A percentile compares a stretch with the other conserved stretches of the same genome.
Evolutionary conservation across 164 flowering plant genomes (phyloP).

Genomic region (Chimonanthus praecox): DNA sequence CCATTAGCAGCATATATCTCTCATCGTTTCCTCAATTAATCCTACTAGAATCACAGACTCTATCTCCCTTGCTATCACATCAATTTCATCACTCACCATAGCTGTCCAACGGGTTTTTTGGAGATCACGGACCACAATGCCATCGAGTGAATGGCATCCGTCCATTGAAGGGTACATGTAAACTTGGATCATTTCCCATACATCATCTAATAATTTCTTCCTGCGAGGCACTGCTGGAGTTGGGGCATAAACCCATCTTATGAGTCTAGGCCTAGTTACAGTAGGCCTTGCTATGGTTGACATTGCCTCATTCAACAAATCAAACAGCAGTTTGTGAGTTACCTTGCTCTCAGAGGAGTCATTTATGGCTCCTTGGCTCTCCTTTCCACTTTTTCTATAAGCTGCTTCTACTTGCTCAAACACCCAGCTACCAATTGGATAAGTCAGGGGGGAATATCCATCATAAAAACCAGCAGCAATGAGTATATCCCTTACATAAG

Average conservation of each 20-base stretch:
- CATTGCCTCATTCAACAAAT: slow-evolving; percentile 66
- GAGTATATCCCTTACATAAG: slow-evolving; percentile 66
- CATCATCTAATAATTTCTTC: slow-evolving; percentile 42
- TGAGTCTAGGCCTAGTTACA: slow-evolving; percentile 31
- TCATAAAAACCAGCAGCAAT: slow-evolving; percentile 70
- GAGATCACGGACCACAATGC: slow-evolving; percentile 44
- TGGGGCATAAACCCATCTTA: slow-evolving; percentile 24
- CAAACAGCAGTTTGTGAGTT: slow-evolving; percentile 53
- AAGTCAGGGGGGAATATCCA: slow-evolving; percentile 38
- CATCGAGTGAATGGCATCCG: slow-evolving; percentile 41
- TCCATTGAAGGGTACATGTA: slow-evolving; percentile 40
- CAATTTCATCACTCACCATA: slow-evolving; percentile 36
- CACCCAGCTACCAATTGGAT: slow-evolving; percentile 44
- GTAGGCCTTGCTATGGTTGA: slow-evolving; percentile 41
- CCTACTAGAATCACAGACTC: slow-evolving; percentile 52
- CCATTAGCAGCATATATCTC: slow-evolving; percentile 30
- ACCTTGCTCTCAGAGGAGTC: slow-evolving; percentile 24
- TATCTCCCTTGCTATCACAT: slow-evolving; percentile 44
- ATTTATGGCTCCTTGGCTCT: slow-evolving; percentile 17
- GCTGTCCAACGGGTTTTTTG: slow-evolving; percentile 39
- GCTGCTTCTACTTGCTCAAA: slow-evolving; percentile 72
- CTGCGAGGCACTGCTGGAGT: slow-evolving; percentile 32
- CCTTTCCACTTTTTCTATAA: slow-evolving; percentile 25
- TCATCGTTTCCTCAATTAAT: slow-evolving; percentile 51
- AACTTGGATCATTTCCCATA: slow-evolving; percentile 43